These are phyloP conservation scores for Cymbidium sinense DNA, from an alignment of 106 monocot species.

Conservation along the genomic window DNA sequence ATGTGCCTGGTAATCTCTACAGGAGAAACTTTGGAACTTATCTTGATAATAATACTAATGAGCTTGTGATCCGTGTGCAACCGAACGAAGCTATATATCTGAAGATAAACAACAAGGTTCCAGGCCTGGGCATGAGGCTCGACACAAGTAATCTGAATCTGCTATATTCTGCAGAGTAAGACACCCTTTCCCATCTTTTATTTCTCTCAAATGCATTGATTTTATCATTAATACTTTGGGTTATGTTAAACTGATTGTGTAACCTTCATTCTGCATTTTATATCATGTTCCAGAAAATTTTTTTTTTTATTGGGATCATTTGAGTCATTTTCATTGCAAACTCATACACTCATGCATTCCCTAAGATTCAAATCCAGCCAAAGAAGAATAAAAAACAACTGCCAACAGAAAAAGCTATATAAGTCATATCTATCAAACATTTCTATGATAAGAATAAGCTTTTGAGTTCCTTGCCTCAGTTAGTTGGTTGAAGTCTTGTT, in stretches of 20 bases:
- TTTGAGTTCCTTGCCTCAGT: too few species aligned
- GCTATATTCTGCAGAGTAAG: slow-evolving; percentile 58
- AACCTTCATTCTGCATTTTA: neutral
- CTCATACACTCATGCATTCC: too few species aligned
- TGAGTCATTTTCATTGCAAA: too few species aligned
- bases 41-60: slow-evolving; percentile 71
- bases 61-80: slow-evolving; percentile 84
- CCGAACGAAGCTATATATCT: slow-evolving; percentile 82
- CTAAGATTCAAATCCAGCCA: too few species aligned
- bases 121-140: slow-evolving; percentile 69
- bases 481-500: too few species aligned
- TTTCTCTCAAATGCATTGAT: neutral
- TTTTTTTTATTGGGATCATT: too few species aligned
- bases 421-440: too few species aligned
- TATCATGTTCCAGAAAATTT: too few species aligned
- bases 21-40: slow-evolving; percentile 47
- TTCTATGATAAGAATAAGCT: too few species aligned
- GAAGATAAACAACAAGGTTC: slow-evolving; percentile 84
- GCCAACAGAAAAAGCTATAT: too few species aligned
- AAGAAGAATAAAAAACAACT: too few species aligned
- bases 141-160: slow-evolving; percentile 79
- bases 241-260: neutral
- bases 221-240: neutral
- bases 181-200: neutral
- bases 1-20: slow-evolving; percentile 80